Conservation (phyloP, 1,139 yeast genomes). For the Saccharomyces hybrid region DNA sequence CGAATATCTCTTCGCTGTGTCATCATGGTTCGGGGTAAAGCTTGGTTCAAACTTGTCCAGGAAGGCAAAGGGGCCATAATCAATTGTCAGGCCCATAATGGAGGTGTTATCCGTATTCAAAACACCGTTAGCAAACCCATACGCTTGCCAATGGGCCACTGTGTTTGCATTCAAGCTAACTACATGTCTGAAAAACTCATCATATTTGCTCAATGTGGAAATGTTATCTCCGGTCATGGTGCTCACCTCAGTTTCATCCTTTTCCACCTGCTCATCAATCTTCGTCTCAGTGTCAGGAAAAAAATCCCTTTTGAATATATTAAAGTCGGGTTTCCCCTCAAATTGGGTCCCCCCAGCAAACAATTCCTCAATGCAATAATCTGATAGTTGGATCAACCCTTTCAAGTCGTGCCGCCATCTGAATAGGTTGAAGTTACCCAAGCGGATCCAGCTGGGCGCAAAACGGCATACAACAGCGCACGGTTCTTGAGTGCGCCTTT, state of each 20-base stretch:
- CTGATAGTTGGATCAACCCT: constrained; percentile 56
- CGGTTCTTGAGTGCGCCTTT: constrained; percentile 58
- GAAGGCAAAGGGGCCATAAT: constrained; percentile 91
- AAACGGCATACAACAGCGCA: constrained; percentile 83
- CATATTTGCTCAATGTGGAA: constrained; percentile 54
- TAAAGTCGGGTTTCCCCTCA: constrained; percentile 31
- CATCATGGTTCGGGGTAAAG: constrained; percentile 89
- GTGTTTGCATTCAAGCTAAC: constrained; percentile 65
- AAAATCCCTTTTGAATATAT: constrained; percentile 17
- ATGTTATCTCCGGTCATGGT: constrained; percentile 31
- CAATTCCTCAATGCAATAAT: constrained; percentile 65
- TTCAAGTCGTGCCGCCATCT: constrained; percentile 64
- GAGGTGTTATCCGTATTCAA: constrained; percentile 92
- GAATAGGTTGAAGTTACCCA: constrained; percentile 86
- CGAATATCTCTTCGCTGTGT: constrained; percentile 60
- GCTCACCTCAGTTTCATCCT: constrained; percentile 13
- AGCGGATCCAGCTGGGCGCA: constrained; percentile 79
- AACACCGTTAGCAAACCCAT: constrained; percentile 91
- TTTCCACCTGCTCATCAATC: constrained; percentile 2
- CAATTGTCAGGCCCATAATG: constrained; percentile 75
- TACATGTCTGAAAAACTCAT: constrained; percentile 62
- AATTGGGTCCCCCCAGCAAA: constrained; percentile 41
- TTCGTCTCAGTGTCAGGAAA: constrained; percentile 15
- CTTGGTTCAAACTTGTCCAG: constrained; percentile 76
- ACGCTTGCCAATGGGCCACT: constrained; percentile 82